A percentile compares a stretch with the other conserved stretches of the same genome.
These are phyloP conservation scores for Ciborinia camelliae DNA, from an alignment of 2,329 filamentous ascomycete species.

Conservation along the genomic window DNA sequence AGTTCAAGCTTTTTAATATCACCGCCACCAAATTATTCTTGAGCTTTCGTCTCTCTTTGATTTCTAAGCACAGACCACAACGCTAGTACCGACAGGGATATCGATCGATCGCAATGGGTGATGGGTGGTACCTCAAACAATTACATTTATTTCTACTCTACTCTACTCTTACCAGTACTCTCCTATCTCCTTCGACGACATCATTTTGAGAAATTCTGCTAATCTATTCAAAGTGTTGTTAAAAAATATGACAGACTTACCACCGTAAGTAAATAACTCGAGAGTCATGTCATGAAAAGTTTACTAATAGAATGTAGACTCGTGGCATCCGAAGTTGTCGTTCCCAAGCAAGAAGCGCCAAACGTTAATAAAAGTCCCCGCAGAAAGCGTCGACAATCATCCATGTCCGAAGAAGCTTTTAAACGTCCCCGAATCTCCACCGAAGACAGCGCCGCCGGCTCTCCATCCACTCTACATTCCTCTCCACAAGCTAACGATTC, in stretches of 20 bases:
- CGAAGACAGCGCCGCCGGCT: slow-evolving; percentile 25
- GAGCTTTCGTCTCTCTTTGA: slow-evolving; percentile 19
- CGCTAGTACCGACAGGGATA: slow-evolving; percentile 13
- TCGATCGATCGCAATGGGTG: not conserved
- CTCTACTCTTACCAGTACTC: not conserved
- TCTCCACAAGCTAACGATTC: slow-evolving; percentile 30
- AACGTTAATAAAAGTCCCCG: slow-evolving; percentile 24
- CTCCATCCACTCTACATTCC: slow-evolving; percentile 32
- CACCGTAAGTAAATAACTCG: slow-evolving; percentile 1
- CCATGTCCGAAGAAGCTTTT: slow-evolving; percentile 45
- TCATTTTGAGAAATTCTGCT: not conserved
- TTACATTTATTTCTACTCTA: not conserved
- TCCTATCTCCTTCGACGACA: not conserved
- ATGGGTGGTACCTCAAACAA: not conserved
- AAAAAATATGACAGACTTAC: slow-evolving; percentile 9
- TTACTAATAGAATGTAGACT: slow-evolving; percentile 26
- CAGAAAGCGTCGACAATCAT: slow-evolving; percentile 49
- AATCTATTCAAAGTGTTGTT: slow-evolving; percentile 9
- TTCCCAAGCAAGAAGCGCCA: slow-evolving; percentile 32
- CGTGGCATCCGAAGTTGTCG: slow-evolving; percentile 39
- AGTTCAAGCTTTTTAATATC: slow-evolving; percentile 11
- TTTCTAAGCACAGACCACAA: slow-evolving; percentile 27
- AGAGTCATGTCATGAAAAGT: not conserved
- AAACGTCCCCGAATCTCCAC: slow-evolving; percentile 52
- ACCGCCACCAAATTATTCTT: slow-evolving; percentile 20